Evolutionary conservation across 805 yeast species (phyloP), one percentile per base, ranked within the genome.

Genomic region (Starmerella apicola): DNA sequence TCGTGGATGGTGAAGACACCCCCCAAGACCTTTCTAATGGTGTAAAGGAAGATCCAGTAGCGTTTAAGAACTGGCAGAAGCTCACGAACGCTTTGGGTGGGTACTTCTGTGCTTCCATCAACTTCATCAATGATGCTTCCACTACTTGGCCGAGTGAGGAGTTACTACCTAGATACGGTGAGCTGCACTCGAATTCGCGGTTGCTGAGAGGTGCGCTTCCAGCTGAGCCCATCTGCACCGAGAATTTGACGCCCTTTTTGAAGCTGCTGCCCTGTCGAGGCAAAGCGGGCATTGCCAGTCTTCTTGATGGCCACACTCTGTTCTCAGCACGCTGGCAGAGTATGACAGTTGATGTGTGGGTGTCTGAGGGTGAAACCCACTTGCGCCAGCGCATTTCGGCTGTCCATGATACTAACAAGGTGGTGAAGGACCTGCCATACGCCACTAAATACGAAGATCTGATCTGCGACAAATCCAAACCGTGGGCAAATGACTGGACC

Each of bases 281-380:
- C 2, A 80, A 78, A 56, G 76, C 93, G 0, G 98, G 98, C 2
- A 64, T 91, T 29, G 72, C 94, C 0, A 72, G 93, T 0, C 64
- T 88, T 31, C 64, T 91, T 19, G 94, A 85, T 51, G 97, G 98
- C 16, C 95, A 84, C 57, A 78, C 78, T 53, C 43, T 60, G 24
- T 91, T 85, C 58, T 94, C 85, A 54, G 76, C 95, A 0, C 75
- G 78, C 46, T 91, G 97, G 97, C 95, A 86, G 49, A 74, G 86
- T 30, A 78, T 91, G 84, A 71, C 95, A 2, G 74, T 91, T 34
- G 97, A 88, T 56, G 67, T 88, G 20, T 61, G 61, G 15, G 76
- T 84, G 0, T 61, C 60, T 10, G 76, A 85, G 49, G 62, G 57
- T 19, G 42, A 51, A 74, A 63, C 42, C 7, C 35, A 37, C 17